These are phyloP conservation scores for Boletus reticulatus DNA, from an alignment of 768 basidiomycete genomes.

Conservation along the genomic window DNA sequence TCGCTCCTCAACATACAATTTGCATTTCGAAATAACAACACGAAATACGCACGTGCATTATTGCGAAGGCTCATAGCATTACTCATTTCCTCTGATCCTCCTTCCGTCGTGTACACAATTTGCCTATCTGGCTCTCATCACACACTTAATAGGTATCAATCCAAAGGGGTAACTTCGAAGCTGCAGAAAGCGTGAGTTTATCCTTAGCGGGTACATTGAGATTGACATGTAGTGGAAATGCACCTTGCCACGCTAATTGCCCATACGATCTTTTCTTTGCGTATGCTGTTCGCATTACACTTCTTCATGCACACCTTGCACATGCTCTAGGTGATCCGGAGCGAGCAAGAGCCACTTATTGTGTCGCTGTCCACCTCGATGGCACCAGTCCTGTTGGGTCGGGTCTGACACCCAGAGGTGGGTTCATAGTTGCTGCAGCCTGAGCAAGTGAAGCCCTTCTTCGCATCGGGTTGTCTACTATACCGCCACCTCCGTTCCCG, in stretches of 20 bases:
- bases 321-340: slow-evolving; percentile 57
- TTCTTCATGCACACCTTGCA: slow-evolving; percentile 72
- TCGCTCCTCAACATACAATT: slow-evolving; percentile 62
- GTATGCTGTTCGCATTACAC: slow-evolving; percentile 61
- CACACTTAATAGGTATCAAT: slow-evolving; percentile 56
- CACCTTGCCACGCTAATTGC: slow-evolving; percentile 52
- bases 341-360: slow-evolving; percentile 61
- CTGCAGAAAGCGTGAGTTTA: slow-evolving; percentile 52
- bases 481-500: not conserved
- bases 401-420: slow-evolving; percentile 16
- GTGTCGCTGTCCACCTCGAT: slow-evolving; percentile 53
- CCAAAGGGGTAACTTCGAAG: slow-evolving; percentile 65
- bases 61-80: slow-evolving; percentile 53
- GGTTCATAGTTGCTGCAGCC: slow-evolving; percentile 48
- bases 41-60: slow-evolving; percentile 58
- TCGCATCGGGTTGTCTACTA: slow-evolving; percentile 41
- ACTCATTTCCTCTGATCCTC: slow-evolving; percentile 46
- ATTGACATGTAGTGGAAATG: no score
- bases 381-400: slow-evolving; percentile 29
- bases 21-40: slow-evolving; percentile 41
- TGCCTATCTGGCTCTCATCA: slow-evolving; percentile 55
- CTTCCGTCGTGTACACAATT: slow-evolving; percentile 52
- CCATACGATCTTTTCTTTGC: slow-evolving; percentile 52
- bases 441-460: slow-evolving; percentile 52
- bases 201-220: no score